Evolutionary conservation across 768 basidiomycete genomes (phyloP).

Genomic region (Lyophyllum semitale): DNA sequence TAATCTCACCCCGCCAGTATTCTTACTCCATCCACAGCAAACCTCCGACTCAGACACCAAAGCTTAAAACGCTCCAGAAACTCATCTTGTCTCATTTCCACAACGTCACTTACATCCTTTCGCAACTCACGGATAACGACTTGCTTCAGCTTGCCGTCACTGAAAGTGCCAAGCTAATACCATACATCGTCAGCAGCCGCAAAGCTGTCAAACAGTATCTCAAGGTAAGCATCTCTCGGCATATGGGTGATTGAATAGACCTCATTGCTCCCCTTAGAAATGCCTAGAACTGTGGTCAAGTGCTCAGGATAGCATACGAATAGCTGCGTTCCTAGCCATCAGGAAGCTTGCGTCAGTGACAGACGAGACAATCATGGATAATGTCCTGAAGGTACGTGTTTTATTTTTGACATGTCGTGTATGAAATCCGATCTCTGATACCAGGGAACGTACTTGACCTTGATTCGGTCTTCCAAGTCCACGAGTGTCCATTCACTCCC

Average conservation of each 20-base stretch:
- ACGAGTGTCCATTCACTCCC: conserved; percentile 89
- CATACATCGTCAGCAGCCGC: conserved; percentile 82
- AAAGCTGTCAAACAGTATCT: conserved; percentile 86
- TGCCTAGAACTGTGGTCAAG: conserved; percentile 85
- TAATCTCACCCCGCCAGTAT: conserved; percentile 3
- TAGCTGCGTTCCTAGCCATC: conserved; percentile 85
- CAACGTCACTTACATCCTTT: conserved; percentile 79
- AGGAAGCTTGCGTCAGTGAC: conserved; percentile 75
- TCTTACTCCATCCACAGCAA: conserved; percentile 55
- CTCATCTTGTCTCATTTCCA: conserved; percentile 88
- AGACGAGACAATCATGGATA: conserved; percentile 81
- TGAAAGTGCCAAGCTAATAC: conserved; percentile 88
- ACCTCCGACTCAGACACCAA: conserved; percentile 75
- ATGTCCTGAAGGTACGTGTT: conserved; percentile 78
- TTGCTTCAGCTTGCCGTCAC: conserved; percentile 69
- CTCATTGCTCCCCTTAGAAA: conserved; percentile 47
- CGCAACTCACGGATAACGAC: conserved; percentile 71
- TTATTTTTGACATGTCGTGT: background rate
- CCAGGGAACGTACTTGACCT: conserved; percentile 85
- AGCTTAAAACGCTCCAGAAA: conserved; percentile 84
- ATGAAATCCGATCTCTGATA: background rate
- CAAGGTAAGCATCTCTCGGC: conserved; percentile 52
- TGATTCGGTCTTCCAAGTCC: conserved; percentile 82
- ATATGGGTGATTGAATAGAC: background rate
- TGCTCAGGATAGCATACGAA: conserved; percentile 77